phyloP scores from a whole-genome alignment of 1,284 basidiomycete species.

The Cerioporus squamosus region DNA sequence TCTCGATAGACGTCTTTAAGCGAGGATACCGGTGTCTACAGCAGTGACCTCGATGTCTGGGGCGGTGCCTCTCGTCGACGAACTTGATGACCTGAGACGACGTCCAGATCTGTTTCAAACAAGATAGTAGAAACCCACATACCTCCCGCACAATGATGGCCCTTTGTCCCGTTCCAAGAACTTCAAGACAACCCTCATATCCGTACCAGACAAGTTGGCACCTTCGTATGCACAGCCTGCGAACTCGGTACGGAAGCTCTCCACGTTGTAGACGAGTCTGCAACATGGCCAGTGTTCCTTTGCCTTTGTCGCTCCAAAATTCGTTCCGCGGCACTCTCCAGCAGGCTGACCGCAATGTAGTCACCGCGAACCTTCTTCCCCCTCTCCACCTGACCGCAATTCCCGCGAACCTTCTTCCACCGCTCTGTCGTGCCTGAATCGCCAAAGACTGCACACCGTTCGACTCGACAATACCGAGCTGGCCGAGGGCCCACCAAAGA shows the following conservation, averaged over 20 bases:
- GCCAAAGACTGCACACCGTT: slow-evolving; percentile 48
- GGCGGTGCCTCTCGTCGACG: slow-evolving; percentile 39
- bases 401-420: slow-evolving; percentile 69
- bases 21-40: slow-evolving; percentile 76
- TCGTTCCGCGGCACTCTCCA: slow-evolving; percentile 69
- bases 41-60: slow-evolving; percentile 58
- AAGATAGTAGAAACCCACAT: slow-evolving; percentile 26
- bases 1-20: slow-evolving; percentile 70
- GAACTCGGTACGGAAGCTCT: slow-evolving; percentile 69
- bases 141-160: slow-evolving; percentile 71
- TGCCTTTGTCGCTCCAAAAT: slow-evolving; percentile 55
- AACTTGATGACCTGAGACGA: slow-evolving; percentile 78
- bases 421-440: slow-evolving; percentile 61
- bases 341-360: slow-evolving; percentile 71
- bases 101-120: not conserved
- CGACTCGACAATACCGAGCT: slow-evolving; percentile 71
- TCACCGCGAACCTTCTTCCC: slow-evolving; percentile 73
- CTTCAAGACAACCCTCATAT: slow-evolving; percentile 74
- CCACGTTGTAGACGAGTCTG: slow-evolving; percentile 67
- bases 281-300: slow-evolving; percentile 53
- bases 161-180: slow-evolving; percentile 80
- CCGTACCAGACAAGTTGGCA: slow-evolving; percentile 56
- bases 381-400: too few species aligned
- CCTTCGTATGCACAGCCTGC: slow-evolving; percentile 46
- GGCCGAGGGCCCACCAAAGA: slow-evolving; percentile 85